These are phyloP conservation scores for Populus davidiana DNA, from an alignment of 345 rosid species.

Conservation along the genomic window DNA sequence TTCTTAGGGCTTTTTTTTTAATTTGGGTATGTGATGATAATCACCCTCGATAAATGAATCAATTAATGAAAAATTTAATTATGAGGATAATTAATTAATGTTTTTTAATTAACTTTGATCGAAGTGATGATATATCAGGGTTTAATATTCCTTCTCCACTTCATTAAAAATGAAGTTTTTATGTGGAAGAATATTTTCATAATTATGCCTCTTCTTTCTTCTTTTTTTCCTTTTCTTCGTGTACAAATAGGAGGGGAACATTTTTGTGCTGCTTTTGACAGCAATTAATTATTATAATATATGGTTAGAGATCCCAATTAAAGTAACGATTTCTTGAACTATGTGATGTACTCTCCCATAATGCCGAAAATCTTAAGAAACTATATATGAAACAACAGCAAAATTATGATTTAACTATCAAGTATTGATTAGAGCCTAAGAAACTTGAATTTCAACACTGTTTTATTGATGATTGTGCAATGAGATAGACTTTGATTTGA, in stretches of 20 bases:
- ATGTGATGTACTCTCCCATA: neutral
- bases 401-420: neutral
- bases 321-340: neutral
- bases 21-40: neutral
- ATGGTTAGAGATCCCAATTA: neutral
- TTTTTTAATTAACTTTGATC: too few relatives aligned
- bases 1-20: neutral
- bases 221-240: neutral
- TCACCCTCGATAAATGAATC: neutral
- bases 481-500: neutral
- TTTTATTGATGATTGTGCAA: neutral
- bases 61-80: too few relatives aligned
- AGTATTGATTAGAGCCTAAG: neutral
- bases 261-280: neutral
- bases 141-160: neutral
- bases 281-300: neutral
- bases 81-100: too few relatives aligned
- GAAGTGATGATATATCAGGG: neutral
- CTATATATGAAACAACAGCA: too few relatives aligned
- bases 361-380: neutral
- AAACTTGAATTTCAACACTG: too few relatives aligned
- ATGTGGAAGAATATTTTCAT: neutral
- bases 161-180: neutral
- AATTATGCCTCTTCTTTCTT: neutral
- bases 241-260: neutral